Percentiles rank a stretch among this genome's conserved stretches.
Evolutionary conservation across 2,329 filamentous ascomycete genomes (phyloP).

Genomic region (Fusarium mexicanum): DNA sequence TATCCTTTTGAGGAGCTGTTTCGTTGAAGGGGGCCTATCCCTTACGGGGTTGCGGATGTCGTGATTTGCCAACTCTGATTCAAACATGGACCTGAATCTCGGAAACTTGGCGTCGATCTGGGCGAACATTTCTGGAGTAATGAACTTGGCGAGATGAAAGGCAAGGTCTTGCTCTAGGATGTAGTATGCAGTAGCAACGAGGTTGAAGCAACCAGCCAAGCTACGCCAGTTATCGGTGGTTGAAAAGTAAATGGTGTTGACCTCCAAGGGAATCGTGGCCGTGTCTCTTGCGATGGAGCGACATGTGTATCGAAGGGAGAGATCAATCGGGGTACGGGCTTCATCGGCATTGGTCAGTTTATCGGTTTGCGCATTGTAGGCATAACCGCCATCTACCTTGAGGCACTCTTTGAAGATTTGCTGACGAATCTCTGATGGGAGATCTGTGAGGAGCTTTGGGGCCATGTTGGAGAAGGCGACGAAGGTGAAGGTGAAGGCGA

Average conservation of each 20-base stretch:
- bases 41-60: accelerated
- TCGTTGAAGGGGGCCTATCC: background rate
- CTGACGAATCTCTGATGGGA: slow-evolving; percentile 18
- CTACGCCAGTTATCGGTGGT: background rate
- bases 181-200: background rate
- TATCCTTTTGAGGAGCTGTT: accelerated
- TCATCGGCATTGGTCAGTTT: slow-evolving; percentile 10
- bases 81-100: background rate
- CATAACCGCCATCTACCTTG: slow-evolving; percentile 15
- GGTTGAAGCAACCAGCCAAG: slow-evolving; percentile 6
- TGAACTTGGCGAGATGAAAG: background rate
- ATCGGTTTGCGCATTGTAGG: background rate
- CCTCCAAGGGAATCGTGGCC: background rate
- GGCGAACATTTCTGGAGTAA: slow-evolving; percentile 3
- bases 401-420: slow-evolving; percentile 28
- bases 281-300: slow-evolving; percentile 13
- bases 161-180: background rate
- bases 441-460: background rate
- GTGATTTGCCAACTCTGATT: background rate
- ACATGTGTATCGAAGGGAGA: slow-evolving; percentile 30
- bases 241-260: slow-evolving; percentile 22
- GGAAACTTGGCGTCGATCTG: background rate
- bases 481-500: background rate
- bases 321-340: slow-evolving; percentile 6
- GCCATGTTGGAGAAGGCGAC: background rate